These are phyloP conservation scores for Paecilomyces formosus DNA, from an alignment of 2,329 filamentous ascomycete genomes.

Conservation along the genomic window DNA sequence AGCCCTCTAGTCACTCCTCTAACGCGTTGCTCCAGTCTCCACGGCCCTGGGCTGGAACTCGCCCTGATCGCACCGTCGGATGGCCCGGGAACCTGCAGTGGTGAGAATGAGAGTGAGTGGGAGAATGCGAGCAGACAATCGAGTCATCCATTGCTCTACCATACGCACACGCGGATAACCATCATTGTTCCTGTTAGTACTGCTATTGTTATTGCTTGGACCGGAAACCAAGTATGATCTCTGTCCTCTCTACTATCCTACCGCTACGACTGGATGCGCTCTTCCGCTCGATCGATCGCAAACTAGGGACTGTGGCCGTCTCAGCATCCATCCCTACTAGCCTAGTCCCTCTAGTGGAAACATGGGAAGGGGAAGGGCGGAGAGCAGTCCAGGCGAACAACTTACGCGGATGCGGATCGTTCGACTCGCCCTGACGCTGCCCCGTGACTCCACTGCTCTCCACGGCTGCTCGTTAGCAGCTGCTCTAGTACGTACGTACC, in stretches of 20 bases:
- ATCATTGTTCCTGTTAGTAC: too few species aligned
- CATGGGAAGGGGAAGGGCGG: not conserved
- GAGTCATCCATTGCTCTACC: not conserved
- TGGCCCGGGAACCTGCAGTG: constrained; percentile 1
- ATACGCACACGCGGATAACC: too few species aligned
- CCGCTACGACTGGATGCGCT: too few species aligned
- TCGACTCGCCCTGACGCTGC: not conserved
- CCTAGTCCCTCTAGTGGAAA: too few species aligned
- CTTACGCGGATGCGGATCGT: not conserved
- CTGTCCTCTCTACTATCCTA: too few species aligned
- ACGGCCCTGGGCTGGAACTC: not conserved
- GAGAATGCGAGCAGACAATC: not conserved
- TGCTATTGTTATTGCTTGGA: too few species aligned
- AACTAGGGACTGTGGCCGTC: too few species aligned
- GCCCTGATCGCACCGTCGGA: constrained; percentile 1
- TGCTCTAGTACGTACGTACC: not conserved
- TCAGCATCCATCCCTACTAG: too few species aligned
- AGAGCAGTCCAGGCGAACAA: not conserved
- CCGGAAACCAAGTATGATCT: too few species aligned
- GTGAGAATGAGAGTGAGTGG: not conserved
- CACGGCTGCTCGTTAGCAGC: not conserved
- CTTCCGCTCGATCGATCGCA: too few species aligned
- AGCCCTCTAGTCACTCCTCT: too few species aligned
- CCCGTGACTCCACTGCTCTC: not conserved
- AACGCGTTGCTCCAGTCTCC: not conserved